Percentiles rank a stretch among this genome's conserved stretches.
Evolutionary conservation across 768 basidiomycete species (phyloP).

Genomic region (Rhizopogon roseolus): DNA sequence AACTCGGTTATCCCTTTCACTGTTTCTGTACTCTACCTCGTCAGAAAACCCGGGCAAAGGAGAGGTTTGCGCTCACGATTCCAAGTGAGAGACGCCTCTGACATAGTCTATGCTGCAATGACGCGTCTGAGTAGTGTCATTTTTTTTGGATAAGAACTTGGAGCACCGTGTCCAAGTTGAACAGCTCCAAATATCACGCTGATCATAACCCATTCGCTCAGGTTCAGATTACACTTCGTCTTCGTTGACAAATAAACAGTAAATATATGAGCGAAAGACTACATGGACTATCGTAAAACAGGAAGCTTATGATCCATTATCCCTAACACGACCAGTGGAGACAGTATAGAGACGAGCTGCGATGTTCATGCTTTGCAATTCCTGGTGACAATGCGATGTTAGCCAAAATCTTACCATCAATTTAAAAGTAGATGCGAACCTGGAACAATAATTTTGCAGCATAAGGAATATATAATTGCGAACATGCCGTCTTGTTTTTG

Average conservation of each 20-base stretch:
- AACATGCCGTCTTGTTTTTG: slow-evolving; percentile 94
- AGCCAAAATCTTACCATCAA: neutral
- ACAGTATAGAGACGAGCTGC: slow-evolving; percentile 84
- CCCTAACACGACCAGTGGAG: slow-evolving; percentile 82
- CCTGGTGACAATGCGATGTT: slow-evolving; percentile 35
- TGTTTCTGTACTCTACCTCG: slow-evolving; percentile 39
- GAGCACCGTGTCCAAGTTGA: too few relatives aligned
- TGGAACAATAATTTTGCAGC: slow-evolving; percentile 97
- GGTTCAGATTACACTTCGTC: neutral
- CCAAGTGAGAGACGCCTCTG: slow-evolving; percentile 28
- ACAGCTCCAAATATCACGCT: too few relatives aligned
- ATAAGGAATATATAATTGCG: slow-evolving; percentile 90
- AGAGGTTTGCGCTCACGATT: slow-evolving; percentile 28
- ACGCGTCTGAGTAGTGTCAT: neutral
- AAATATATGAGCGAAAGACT: slow-evolving; percentile 17
- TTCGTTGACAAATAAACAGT: neutral
- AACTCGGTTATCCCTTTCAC: slow-evolving; percentile 66
- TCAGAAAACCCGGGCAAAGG: slow-evolving; percentile 3
- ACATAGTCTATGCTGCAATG: slow-evolving; percentile 8
- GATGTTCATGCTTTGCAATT: slow-evolving; percentile 95
- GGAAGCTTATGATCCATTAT: slow-evolving; percentile 21
- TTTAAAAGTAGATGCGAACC: slow-evolving; percentile 35
- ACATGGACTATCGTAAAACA: slow-evolving; percentile 18
- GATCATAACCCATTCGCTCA: neutral
- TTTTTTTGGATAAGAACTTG: too few relatives aligned